Evolutionary conservation across 371 early-diverging fungal genomes (phyloP).

Genomic region (Apophysomyces variabilis): DNA sequence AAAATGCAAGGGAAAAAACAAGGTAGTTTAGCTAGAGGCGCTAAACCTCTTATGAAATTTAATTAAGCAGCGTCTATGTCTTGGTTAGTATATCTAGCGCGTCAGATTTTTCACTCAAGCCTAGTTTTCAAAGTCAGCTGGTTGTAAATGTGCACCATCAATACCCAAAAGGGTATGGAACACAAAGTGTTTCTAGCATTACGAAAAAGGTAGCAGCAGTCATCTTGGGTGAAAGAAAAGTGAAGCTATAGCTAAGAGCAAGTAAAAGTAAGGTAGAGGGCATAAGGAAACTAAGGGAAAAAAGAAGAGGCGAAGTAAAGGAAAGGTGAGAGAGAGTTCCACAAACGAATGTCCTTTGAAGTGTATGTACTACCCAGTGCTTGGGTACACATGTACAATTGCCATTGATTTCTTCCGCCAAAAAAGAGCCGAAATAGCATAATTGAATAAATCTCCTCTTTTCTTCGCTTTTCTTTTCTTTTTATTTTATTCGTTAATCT

Average conservation of each 20-base stretch:
- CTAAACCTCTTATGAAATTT: too few relatives aligned
- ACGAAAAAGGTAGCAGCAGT: too few relatives aligned
- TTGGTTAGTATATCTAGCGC: too few relatives aligned
- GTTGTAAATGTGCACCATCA: background rate
- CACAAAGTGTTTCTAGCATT: background rate
- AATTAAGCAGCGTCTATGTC: too few relatives aligned
- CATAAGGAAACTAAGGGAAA: background rate
- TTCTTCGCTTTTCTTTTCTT: background rate
- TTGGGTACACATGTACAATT: conserved; percentile 8
- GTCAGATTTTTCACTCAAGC: too few relatives aligned
- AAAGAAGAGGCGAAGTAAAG: background rate
- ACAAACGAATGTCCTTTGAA: background rate
- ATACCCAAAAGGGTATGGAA: conserved; percentile 2
- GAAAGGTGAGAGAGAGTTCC: background rate
- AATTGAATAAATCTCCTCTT: conserved; percentile 1
- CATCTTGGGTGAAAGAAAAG: too few relatives aligned
- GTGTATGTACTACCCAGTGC: background rate
- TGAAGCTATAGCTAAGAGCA: background rate
- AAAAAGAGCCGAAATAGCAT: conserved; percentile 6
- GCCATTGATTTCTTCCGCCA: conserved; percentile 8
- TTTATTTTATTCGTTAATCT: background rate
- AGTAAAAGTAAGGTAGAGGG: background rate
- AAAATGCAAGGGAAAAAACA: too few relatives aligned
- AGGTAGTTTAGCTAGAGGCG: too few relatives aligned
- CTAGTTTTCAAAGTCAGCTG: background rate